phyloP scores from a whole-genome alignment of 2,329 filamentous ascomycete genomes.

The Aphanoascus verrucosus region DNA sequence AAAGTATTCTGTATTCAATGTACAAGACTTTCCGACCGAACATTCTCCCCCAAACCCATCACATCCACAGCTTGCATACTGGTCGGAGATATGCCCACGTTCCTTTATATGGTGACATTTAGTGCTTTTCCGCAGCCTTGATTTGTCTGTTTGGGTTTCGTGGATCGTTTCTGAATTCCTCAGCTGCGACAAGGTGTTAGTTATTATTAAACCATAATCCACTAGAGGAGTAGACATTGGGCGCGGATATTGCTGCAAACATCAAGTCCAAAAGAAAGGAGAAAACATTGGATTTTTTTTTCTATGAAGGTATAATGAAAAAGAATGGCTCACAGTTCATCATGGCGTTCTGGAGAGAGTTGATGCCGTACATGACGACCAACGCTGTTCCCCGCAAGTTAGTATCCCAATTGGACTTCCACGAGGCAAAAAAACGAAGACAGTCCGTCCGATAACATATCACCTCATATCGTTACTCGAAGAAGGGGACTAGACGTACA shows the following conservation, averaged over 20 bases:
- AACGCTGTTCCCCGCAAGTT: slow-evolving; percentile 41
- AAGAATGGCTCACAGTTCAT: slow-evolving; percentile 55
- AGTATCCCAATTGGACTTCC: background rate
- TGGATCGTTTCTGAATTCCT: slow-evolving; percentile 95
- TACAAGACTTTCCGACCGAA: slow-evolving; percentile 11
- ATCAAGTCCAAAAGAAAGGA: slow-evolving; percentile 50
- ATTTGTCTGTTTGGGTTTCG: slow-evolving; percentile 51
- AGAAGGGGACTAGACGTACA: slow-evolving; percentile 49
- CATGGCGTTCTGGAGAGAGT: slow-evolving; percentile 67
- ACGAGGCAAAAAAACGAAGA: background rate
- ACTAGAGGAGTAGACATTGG: background rate
- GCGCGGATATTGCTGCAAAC: slow-evolving; percentile 41
- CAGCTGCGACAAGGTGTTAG: slow-evolving; percentile 64
- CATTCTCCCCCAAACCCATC: background rate
- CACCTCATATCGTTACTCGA: background rate
- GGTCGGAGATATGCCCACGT: background rate
- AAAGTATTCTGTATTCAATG: slow-evolving; percentile 17
- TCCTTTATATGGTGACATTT: slow-evolving; percentile 16
- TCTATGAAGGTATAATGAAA: background rate
- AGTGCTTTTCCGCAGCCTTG: slow-evolving; percentile 27
- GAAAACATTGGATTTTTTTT: background rate
- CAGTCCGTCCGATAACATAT: background rate
- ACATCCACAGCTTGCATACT: background rate
- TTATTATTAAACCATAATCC: slow-evolving; percentile 36
- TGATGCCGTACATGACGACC: slow-evolving; percentile 84